phyloP scores from a whole-genome alignment of 345 rosid genomes.

The Zanthoxylum bungeanum region DNA sequence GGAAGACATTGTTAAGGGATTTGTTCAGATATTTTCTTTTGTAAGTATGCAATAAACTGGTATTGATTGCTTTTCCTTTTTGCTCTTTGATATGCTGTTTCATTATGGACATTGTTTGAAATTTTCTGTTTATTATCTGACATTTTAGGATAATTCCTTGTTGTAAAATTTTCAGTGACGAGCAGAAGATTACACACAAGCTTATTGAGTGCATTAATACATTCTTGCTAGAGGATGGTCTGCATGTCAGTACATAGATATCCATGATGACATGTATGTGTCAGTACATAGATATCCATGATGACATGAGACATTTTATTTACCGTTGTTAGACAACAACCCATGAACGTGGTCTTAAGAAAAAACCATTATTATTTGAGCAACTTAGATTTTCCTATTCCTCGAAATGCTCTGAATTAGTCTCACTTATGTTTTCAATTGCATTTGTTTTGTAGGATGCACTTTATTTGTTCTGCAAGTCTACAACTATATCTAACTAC shows the following conservation, averaged over 20 bases:
- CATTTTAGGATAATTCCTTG: slow-evolving; percentile 14
- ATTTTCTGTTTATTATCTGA: slow-evolving; percentile 9
- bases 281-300: no score
- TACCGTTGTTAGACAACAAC: slow-evolving; percentile 70
- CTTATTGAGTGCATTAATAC: slow-evolving; percentile 81
- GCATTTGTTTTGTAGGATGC: slow-evolving; percentile 33
- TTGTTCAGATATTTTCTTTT: slow-evolving; percentile 62
- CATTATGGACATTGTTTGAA: not conserved
- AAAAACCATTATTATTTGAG: slow-evolving; percentile 16
- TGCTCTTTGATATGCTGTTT: not conserved
- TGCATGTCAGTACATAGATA: slow-evolving; percentile 60
- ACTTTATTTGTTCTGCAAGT: slow-evolving; percentile 65
- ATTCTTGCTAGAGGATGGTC: slow-evolving; percentile 80
- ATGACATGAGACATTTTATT: slow-evolving; percentile 54
- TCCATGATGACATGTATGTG: no score
- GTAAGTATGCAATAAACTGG: slow-evolving; percentile 49
- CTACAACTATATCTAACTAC: slow-evolving; percentile 70
- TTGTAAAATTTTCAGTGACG: slow-evolving; percentile 59
- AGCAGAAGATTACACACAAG: slow-evolving; percentile 86
- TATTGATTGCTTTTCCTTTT: no score
- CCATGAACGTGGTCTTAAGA: slow-evolving; percentile 80
- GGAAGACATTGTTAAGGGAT: slow-evolving; percentile 58
- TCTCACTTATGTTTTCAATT: slow-evolving; percentile 7
- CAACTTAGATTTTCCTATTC: slow-evolving; percentile 1
- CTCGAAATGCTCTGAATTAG: slow-evolving; percentile 13